Conservation (phyloP, 495 filamentous ascomycete species). For the Xylaria castorea region DNA sequence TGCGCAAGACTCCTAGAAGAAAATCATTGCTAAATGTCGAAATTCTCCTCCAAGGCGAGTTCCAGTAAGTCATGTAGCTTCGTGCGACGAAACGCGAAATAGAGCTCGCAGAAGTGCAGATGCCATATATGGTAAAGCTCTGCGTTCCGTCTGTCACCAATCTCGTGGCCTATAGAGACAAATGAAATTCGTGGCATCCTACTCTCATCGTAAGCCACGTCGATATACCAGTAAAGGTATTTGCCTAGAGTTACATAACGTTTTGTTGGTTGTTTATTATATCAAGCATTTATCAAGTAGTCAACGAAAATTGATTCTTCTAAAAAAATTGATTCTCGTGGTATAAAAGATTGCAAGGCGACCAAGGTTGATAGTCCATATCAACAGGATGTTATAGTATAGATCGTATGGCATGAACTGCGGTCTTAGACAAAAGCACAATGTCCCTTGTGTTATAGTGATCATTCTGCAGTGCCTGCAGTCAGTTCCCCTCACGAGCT, state of each 20-base stretch:
- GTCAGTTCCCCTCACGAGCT: neutral
- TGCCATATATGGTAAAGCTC: neutral
- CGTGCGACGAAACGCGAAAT: neutral
- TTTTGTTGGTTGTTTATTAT: neutral
- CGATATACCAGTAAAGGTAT: neutral
- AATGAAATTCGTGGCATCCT: neutral
- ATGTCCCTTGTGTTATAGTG: slow-evolving; percentile 1
- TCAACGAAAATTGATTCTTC: neutral
- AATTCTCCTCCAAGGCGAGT: neutral
- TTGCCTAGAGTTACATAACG: neutral
- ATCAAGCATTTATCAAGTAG: neutral
- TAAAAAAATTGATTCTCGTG: neutral
- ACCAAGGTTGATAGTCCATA: neutral
- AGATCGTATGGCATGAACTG: neutral
- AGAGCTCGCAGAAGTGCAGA: neutral
- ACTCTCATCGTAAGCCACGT: neutral
- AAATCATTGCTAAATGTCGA: neutral
- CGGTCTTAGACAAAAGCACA: neutral
- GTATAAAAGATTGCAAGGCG: neutral
- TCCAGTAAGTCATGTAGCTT: neutral
- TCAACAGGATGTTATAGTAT: neutral
- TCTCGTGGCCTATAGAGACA: neutral
- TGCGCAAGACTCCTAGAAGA: slow-evolving; percentile 22
- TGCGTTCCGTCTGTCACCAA: too few relatives aligned
- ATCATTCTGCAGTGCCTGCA: neutral